A percentile compares a stretch with the other conserved stretches of the same genome.
Evolutionary conservation across 1,284 basidiomycete genomes (phyloP).

Genomic region (Marasmius sp.): DNA sequence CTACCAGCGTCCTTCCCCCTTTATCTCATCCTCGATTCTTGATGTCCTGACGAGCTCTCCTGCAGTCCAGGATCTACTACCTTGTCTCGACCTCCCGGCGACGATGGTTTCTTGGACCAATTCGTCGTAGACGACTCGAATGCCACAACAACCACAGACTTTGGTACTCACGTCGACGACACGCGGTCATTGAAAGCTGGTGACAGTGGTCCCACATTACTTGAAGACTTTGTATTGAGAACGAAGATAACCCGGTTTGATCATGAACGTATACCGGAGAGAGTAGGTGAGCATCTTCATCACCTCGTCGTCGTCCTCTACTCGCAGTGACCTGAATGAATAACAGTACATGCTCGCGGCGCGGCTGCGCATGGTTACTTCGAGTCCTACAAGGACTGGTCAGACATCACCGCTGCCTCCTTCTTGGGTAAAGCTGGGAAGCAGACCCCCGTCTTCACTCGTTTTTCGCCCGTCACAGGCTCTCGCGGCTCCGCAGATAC

Average conservation of each 20-base stretch:
- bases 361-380: conserved; percentile 22
- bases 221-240: conserved; percentile 7
- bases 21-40: no score
- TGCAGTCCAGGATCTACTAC: background rate
- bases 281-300: conserved; percentile 1
- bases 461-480: conserved; percentile 16
- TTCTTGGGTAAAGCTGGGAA: conserved; percentile 15
- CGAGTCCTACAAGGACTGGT: conserved; percentile 16
- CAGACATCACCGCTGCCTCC: conserved; percentile 9
- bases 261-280: conserved; percentile 7
- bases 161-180: conserved; percentile 6
- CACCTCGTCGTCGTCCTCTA: background rate
- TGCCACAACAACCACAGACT: conserved; percentile 1
- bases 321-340: no score
- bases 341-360: conserved; percentile 20
- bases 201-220: conserved; percentile 1
- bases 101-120: conserved; percentile 6
- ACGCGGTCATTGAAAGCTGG: conserved; percentile 5
- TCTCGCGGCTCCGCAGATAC: conserved; percentile 15
- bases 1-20: no score
- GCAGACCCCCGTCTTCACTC: conserved; percentile 16
- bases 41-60: no score
- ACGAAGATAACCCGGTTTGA: conserved; percentile 9
- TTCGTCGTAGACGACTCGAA: conserved; percentile 3
- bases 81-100: background rate